These are phyloP conservation scores for Pisolithus orientalis DNA, from an alignment of 768 basidiomycete species.

Conservation along the genomic window DNA sequence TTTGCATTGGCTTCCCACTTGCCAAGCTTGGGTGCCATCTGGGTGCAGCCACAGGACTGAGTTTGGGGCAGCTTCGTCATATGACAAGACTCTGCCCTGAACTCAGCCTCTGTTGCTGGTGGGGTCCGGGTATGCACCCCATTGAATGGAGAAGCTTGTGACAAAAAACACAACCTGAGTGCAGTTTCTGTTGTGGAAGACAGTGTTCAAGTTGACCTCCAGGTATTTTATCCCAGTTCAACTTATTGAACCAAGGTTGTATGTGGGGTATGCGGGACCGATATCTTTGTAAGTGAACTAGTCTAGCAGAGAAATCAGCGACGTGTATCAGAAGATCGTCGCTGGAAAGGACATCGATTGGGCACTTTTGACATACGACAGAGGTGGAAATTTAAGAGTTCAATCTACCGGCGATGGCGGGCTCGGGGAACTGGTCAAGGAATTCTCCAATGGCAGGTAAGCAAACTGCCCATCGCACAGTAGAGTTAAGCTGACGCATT, in stretches of 20 bases:
- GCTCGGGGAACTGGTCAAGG: conserved; percentile 85
- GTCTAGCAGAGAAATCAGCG: conserved; percentile 61
- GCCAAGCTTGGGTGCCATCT: too few species aligned
- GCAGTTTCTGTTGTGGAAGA: too few species aligned
- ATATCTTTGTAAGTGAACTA: conserved; percentile 84
- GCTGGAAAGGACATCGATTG: conserved; percentile 65
- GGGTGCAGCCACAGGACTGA: too few species aligned
- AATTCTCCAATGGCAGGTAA: conserved; percentile 90
- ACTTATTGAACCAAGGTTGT: neutral
- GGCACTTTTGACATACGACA: conserved; percentile 77
- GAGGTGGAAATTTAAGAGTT: conserved; percentile 77
- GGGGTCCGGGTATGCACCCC: too few species aligned
- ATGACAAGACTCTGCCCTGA: too few species aligned
- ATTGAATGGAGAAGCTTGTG: too few species aligned
- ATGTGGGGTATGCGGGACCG: neutral
- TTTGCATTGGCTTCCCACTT: too few species aligned
- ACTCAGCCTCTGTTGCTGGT: too few species aligned
- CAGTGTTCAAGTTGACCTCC: neutral
- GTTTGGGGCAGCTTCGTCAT: too few species aligned
- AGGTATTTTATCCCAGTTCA: neutral
- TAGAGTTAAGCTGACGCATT: conserved; percentile 4
- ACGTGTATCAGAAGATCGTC: conserved; percentile 72
- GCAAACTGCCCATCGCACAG: conserved; percentile 15
- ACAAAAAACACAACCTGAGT: too few species aligned
- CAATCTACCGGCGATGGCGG: conserved; percentile 81